Conservation (phyloP, 2,329 filamentous ascomycete genomes). For the Nothophaeocryptopus gaeumannii region DNA sequence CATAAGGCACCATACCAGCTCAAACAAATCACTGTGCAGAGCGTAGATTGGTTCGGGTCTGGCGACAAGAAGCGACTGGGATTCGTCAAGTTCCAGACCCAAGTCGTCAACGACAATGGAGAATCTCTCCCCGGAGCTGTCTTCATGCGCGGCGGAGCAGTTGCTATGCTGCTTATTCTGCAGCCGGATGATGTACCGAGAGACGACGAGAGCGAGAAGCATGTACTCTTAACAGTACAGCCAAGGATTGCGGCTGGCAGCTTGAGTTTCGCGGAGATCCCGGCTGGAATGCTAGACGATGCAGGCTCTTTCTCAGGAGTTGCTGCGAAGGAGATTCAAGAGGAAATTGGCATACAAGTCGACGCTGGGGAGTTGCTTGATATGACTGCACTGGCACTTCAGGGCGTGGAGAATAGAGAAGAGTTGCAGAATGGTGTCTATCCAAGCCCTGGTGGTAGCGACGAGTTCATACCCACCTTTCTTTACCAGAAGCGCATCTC, state of each 20-base stretch:
- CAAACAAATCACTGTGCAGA: slow-evolving; percentile 52
- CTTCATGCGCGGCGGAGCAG: slow-evolving; percentile 58
- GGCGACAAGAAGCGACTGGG: slow-evolving; percentile 43
- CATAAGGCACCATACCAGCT: slow-evolving; percentile 52
- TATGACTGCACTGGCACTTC: slow-evolving; percentile 52
- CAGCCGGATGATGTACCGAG: slow-evolving; percentile 50
- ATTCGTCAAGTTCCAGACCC: slow-evolving; percentile 56
- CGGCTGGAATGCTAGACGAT: slow-evolving; percentile 61
- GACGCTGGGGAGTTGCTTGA: slow-evolving; percentile 51
- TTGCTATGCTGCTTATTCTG: slow-evolving; percentile 57
- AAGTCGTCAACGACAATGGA: slow-evolving; percentile 52
- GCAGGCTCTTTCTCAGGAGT: slow-evolving; percentile 52
- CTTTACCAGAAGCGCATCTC: slow-evolving; percentile 54
- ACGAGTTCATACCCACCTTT: slow-evolving; percentile 59
- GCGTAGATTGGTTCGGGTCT: slow-evolving; percentile 52
- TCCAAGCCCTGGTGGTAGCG: slow-evolving; percentile 54
- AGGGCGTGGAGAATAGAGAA: slow-evolving; percentile 31
- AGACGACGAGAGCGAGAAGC: slow-evolving; percentile 45
- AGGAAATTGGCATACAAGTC: slow-evolving; percentile 57
- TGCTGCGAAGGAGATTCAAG: slow-evolving; percentile 56
- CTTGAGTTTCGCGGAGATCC: slow-evolving; percentile 55
- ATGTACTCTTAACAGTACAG: slow-evolving; percentile 56
- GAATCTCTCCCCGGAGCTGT: slow-evolving; percentile 56
- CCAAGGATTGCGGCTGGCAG: slow-evolving; percentile 57
- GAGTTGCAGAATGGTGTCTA: slow-evolving; percentile 51